Percentiles rank a stretch among this genome's conserved stretches.
phyloP scores from a whole-genome alignment of 2,329 filamentous ascomycete species.

The Fusarium mexicanum region DNA sequence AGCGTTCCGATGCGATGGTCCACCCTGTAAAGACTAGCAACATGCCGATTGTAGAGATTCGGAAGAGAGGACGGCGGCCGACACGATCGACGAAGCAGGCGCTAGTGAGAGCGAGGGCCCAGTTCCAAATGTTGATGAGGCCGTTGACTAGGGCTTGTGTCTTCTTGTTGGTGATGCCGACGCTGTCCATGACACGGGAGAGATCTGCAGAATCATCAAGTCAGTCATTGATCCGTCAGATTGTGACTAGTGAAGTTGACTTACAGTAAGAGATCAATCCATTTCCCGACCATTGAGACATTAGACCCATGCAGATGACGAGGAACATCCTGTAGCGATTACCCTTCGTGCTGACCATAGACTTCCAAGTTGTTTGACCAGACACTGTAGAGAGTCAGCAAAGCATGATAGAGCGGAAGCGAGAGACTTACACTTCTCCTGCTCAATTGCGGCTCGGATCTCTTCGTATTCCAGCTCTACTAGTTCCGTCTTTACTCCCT shows the following conservation, averaged over 20 bases:
- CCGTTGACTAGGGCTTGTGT: constrained; percentile 44
- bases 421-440: constrained; percentile 49
- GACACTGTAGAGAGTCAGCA: constrained; percentile 3
- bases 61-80: constrained; percentile 47
- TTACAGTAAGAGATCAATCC: constrained; percentile 46
- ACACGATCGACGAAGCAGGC: constrained; percentile 43
- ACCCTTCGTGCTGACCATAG: constrained; percentile 44
- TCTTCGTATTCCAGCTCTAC: constrained; percentile 63
- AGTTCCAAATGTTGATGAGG: constrained; percentile 45
- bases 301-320: constrained; percentile 55
- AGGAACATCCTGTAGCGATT: constrained; percentile 51
- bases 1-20: constrained; percentile 49
- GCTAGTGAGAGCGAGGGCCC: constrained; percentile 38
- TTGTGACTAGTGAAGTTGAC: neutral
- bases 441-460: constrained; percentile 50
- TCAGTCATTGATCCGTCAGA: neutral
- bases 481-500: constrained; percentile 62
- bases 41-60: constrained; percentile 43
- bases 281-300: constrained; percentile 53
- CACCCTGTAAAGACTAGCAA: constrained; percentile 48
- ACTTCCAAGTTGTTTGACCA: constrained; percentile 42
- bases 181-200: constrained; percentile 25
- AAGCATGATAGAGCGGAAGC: fast-evolving
- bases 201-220: neutral
- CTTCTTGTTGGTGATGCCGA: constrained; percentile 38